Conservation (phyloP, 495 filamentous ascomycete genomes). For the Poronia punctata region DNA sequence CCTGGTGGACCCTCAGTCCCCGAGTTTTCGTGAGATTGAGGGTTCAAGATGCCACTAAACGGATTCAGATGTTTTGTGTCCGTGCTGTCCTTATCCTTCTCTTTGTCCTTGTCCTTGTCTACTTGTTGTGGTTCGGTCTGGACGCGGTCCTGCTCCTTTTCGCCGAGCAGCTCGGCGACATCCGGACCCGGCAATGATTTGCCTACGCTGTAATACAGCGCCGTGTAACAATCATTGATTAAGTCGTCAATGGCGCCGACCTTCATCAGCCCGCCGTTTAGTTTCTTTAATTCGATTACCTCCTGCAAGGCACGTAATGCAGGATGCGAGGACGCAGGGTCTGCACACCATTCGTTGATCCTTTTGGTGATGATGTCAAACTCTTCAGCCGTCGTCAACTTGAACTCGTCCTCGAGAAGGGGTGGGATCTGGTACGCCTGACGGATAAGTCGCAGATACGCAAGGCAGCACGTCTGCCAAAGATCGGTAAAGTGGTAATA, state of each 20-base stretch:
- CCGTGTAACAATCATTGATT: slow-evolving; percentile 76
- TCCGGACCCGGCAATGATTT: slow-evolving; percentile 28
- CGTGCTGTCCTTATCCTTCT: too few relatives aligned
- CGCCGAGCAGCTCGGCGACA: slow-evolving; percentile 20
- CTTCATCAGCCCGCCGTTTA: slow-evolving; percentile 81
- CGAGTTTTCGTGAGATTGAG: slow-evolving; percentile 23
- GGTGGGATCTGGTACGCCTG: slow-evolving; percentile 56
- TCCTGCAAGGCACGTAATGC: slow-evolving; percentile 74
- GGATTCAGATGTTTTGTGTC: slow-evolving; percentile 19
- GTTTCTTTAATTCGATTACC: slow-evolving; percentile 79
- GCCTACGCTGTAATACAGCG: slow-evolving; percentile 57
- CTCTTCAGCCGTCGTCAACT: slow-evolving; percentile 68
- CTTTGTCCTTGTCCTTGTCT: slow-evolving; percentile 8
- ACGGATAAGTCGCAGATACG: slow-evolving; percentile 72
- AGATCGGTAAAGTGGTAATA: slow-evolving; percentile 78
- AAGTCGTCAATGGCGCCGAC: slow-evolving; percentile 80
- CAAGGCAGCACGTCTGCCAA: slow-evolving; percentile 73
- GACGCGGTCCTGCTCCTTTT: slow-evolving; percentile 21
- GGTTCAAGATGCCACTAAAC: slow-evolving; percentile 23
- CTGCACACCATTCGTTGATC: slow-evolving; percentile 46
- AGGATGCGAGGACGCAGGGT: slow-evolving; percentile 33
- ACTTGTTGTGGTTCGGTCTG: slow-evolving; percentile 16
- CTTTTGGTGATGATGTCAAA: slow-evolving; percentile 55
- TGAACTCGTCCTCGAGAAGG: slow-evolving; percentile 73
- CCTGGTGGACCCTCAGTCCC: slow-evolving; percentile 19